Conservation (phyloP, 257 asterid species). For the Solanum medicagineum region DNA sequence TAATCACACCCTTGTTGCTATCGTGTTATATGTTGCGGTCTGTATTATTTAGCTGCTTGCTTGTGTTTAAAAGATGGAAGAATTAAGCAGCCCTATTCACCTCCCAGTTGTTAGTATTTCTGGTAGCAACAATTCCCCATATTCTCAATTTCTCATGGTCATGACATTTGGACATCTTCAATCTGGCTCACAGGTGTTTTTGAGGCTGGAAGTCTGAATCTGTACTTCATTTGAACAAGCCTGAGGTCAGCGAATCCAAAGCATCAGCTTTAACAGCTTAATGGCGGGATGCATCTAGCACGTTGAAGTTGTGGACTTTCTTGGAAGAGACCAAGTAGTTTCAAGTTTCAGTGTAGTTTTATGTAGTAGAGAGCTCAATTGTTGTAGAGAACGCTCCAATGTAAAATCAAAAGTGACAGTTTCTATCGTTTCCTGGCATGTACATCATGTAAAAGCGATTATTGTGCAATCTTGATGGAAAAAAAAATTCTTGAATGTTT, state of each 20-base stretch:
- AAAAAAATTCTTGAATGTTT: not conserved
- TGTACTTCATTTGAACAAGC: not conserved
- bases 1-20: not conserved
- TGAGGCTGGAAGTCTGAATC: not conserved
- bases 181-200: not conserved
- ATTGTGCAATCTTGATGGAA: not conserved
- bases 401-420: not conserved
- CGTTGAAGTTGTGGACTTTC: not conserved
- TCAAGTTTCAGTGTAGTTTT: not conserved
- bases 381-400: not conserved
- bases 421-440: not conserved
- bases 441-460: not conserved
- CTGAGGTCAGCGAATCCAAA: not conserved
- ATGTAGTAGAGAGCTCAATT: not conserved
- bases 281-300: not conserved
- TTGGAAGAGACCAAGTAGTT: not conserved
- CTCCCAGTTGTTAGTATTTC: not conserved
- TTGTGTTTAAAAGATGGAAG: not conserved
- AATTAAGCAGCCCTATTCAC: not conserved
- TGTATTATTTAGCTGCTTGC: not conserved
- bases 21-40: not conserved
- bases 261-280: not conserved
- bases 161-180: not conserved
- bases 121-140: not conserved
- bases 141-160: not conserved